Base-by-base conservation (phyloP, 768 basidiomycete species). In the Tricholomella constricta region DNA sequence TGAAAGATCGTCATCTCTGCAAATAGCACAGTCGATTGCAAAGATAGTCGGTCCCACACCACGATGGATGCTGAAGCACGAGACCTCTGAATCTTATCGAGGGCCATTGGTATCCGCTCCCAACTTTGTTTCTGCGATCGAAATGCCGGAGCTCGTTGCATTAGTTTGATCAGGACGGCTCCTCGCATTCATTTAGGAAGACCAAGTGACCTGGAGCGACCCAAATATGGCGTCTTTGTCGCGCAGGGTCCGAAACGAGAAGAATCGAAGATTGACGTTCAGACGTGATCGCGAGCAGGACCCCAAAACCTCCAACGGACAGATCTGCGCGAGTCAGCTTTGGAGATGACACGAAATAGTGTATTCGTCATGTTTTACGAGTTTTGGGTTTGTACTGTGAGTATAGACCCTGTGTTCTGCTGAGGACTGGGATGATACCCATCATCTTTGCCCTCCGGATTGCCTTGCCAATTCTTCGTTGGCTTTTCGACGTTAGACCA, bases 381-480 rank as follows among this genome's bases (percentile, higher is more conserved):
- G 7, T 51, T 11, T 23, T 40, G 5, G 63, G 64, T 61, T 7
- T 42, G 32, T 43, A 42, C 17, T 32, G 22, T 3, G 40, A 51
- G 19, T 23, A 41, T 4, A 35, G 29, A 7, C 29, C 29, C 19
- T 17, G 38, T 3, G 54, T 22, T 32, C 59, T 73, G 64, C 77
- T 78, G 59, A 78, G 74, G 15, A 74, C 59, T 8, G 92, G 89
- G 48, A 96, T 82, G 51, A 92, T 65, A 35, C 95, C 95, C 90
- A 96, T 94, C 79, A 87, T 86, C 72, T 88, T 91, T 53, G 95
- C 89, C 54, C 95, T 76, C 40, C 89, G 84, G 52, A 97, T 87
- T 38, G 94, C 90, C 70, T 93, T 93, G 54, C 83, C 89, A 4
- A 97, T 60, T 55, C 78, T 77, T 38, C 91, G 80, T 68, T 97